Evolutionary conservation across 225 moss, liverwort and hornwort species (phyloP).

Genomic region (Takakia lepidozioides): DNA sequence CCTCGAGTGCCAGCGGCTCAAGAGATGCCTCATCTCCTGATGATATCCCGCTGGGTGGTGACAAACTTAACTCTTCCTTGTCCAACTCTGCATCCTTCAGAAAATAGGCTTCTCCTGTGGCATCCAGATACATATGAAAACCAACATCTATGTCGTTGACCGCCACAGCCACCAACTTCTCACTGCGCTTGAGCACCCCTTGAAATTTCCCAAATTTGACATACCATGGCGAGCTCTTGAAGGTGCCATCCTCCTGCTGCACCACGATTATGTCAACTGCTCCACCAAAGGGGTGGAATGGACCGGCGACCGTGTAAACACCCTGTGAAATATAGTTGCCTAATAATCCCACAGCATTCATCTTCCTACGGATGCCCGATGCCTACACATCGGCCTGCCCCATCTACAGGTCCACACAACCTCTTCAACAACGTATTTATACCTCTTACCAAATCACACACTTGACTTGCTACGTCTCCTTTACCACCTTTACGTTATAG

Average conservation of each 20-base stretch:
- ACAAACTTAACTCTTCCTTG: slow-evolving; percentile 13
- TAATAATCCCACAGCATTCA: no score
- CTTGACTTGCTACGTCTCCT: no score
- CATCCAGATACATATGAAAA: slow-evolving; percentile 61
- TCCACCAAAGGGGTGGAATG: slow-evolving; percentile 67
- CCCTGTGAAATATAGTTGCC: slow-evolving; percentile 38
- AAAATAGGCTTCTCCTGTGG: slow-evolving; percentile 61
- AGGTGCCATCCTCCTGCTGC: slow-evolving; percentile 61
- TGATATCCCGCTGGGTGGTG: slow-evolving; percentile 27
- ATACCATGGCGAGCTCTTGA: slow-evolving; percentile 64
- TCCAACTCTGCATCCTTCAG: slow-evolving; percentile 43
- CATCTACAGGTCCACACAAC: no score
- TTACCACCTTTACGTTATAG: no score
- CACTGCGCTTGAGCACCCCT: slow-evolving; percentile 48
- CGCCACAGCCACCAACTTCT: slow-evolving; percentile 47
- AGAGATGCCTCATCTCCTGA: slow-evolving; percentile 41
- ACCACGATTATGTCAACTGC: slow-evolving; percentile 67
- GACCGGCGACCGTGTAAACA: slow-evolving; percentile 52
- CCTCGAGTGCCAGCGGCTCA: neutral
- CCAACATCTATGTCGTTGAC: slow-evolving; percentile 44
- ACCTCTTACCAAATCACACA: no score
- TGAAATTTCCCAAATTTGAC: slow-evolving; percentile 72
- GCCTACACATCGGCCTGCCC: no score
- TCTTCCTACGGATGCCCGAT: no score
- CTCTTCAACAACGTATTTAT: no score